Conservation (phyloP, 371 early-diverging fungal species). For the Apophysomyces elegans region DNA sequence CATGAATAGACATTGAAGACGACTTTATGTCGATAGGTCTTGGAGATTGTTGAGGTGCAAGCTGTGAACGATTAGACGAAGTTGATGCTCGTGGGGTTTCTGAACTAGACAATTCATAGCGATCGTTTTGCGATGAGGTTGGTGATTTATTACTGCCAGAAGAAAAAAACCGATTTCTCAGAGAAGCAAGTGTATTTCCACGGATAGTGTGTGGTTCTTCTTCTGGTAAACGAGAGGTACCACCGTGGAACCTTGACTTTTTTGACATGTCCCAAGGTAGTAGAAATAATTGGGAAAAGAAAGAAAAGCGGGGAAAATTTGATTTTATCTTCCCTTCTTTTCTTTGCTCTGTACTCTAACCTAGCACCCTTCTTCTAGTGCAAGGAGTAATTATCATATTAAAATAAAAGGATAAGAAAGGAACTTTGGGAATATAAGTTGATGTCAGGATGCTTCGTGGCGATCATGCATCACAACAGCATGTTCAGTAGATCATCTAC, state of each 20-base stretch:
- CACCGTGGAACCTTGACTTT: conserved; percentile 20
- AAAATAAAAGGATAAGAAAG: background rate
- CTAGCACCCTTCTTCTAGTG: background rate
- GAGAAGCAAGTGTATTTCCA: conserved; percentile 27
- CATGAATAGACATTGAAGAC: background rate
- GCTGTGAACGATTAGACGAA: conserved; percentile 5
- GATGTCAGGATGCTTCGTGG: too few relatives aligned
- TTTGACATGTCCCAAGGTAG: conserved; percentile 11
- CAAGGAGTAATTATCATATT: background rate
- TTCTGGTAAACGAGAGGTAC: conserved; percentile 14
- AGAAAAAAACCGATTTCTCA: conserved; percentile 31
- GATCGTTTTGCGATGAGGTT: conserved; percentile 1
- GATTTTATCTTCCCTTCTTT: background rate
- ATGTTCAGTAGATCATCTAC: too few relatives aligned
- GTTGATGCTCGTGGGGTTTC: conserved; percentile 8
- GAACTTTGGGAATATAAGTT: too few relatives aligned
- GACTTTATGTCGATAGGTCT: conserved; percentile 2
- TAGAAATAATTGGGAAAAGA: conserved; percentile 7
- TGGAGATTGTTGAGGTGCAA: background rate
- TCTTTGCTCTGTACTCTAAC: background rate
- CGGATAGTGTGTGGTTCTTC: conserved; percentile 15
- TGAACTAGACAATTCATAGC: background rate
- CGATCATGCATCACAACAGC: too few relatives aligned
- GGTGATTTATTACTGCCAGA: conserved; percentile 2
- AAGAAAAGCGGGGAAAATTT: conserved; percentile 15